Conservation (phyloP, 495 filamentous ascomycete species). For the Hypoxylon rickii region DNA sequence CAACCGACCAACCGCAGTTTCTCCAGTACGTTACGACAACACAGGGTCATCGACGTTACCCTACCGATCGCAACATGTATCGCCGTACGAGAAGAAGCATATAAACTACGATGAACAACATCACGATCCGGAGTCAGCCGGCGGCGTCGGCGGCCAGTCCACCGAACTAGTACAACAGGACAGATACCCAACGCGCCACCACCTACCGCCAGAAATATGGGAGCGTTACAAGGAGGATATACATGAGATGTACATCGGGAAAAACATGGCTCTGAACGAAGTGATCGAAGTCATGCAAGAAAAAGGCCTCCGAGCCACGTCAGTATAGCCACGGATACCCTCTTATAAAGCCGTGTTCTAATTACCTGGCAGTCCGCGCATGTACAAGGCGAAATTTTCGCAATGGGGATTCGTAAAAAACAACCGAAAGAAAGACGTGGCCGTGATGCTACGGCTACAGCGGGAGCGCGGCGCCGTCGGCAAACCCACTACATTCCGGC, state of each 20-base stretch:
- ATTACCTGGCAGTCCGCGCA: slow-evolving; percentile 28
- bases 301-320: slow-evolving; percentile 36
- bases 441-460: slow-evolving; percentile 36
- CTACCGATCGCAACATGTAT: neutral
- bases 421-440: slow-evolving; percentile 39
- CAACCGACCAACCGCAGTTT: neutral
- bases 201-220: slow-evolving; percentile 32
- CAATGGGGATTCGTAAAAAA: slow-evolving; percentile 43
- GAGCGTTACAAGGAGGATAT: slow-evolving; percentile 36
- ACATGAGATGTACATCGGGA: slow-evolving; percentile 33
- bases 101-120: neutral
- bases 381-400: slow-evolving; percentile 41
- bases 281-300: slow-evolving; percentile 36
- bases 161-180: neutral
- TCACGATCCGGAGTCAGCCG: neutral
- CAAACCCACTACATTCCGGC: slow-evolving; percentile 36
- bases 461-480: slow-evolving; percentile 37
- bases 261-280: slow-evolving; percentile 34
- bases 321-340: slow-evolving; percentile 3
- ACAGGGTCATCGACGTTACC: slow-evolving; percentile 1
- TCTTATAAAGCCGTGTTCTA: neutral
- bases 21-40: neutral
- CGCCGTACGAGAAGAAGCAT: neutral
- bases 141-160: neutral
- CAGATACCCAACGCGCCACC: slow-evolving; percentile 36